Percentiles rank a stretch among this genome's conserved stretches.
phyloP scores from a whole-genome alignment of 1,139 yeast species.

The Lodderomyces orthopsilosis region DNA sequence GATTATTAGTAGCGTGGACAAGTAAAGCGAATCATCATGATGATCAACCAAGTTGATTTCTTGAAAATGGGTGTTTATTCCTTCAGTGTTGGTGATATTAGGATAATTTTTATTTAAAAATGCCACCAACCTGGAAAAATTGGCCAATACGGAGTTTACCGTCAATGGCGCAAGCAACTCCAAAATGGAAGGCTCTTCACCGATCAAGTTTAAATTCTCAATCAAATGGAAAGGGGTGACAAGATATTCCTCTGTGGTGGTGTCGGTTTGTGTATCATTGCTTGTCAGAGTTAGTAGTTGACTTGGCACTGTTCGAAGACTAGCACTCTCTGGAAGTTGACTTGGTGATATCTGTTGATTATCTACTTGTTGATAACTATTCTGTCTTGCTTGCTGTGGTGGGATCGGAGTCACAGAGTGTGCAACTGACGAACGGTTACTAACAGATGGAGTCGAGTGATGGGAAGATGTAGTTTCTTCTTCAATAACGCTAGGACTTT shows the following conservation, averaged over 20 bases:
- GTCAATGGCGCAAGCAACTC: slow-evolving; percentile 28
- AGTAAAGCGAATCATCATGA: slow-evolving; percentile 31
- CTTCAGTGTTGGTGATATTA: slow-evolving; percentile 7
- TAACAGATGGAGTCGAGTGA: slow-evolving; percentile 2
- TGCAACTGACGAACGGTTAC: slow-evolving; percentile 3
- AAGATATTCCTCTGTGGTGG: slow-evolving; percentile 11
- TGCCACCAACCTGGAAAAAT: slow-evolving; percentile 24
- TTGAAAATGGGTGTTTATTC: slow-evolving; percentile 6
- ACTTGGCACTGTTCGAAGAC: neutral
- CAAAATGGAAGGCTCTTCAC: slow-evolving; percentile 23
- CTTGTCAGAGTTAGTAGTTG: slow-evolving; percentile 5
- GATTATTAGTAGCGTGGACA: slow-evolving; percentile 29
- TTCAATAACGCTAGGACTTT: slow-evolving; percentile 10
- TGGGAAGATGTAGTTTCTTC: slow-evolving; percentile 3
- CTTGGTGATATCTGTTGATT: too few species aligned
- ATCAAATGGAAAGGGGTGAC: slow-evolving; percentile 21
- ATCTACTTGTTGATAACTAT: too few species aligned
- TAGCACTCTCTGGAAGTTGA: neutral
- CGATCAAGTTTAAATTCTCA: slow-evolving; percentile 21
- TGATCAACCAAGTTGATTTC: slow-evolving; percentile 22
- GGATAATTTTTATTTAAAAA: slow-evolving; percentile 24
- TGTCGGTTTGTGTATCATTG: slow-evolving; percentile 7
- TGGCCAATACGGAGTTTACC: slow-evolving; percentile 26
- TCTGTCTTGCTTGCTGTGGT: neutral
- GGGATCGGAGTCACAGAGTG: neutral